A percentile compares a stretch with the other conserved stretches of the same genome.
Evolutionary conservation across 306 rosid genomes (phyloP).

Genomic region (Rosa persica): DNA sequence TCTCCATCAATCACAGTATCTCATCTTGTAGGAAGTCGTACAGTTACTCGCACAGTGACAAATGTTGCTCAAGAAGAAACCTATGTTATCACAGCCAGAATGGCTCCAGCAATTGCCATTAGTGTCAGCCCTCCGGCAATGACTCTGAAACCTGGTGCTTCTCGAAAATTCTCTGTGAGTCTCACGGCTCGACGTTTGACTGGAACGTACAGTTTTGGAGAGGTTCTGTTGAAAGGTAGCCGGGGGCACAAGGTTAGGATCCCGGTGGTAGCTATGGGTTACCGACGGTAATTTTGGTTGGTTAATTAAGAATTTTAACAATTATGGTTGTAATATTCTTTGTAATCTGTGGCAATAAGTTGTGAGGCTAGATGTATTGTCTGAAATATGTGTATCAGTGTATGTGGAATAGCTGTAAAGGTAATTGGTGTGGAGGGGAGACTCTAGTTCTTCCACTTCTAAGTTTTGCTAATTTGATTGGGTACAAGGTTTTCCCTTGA

Average conservation of each 20-base stretch:
- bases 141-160: constrained; percentile 68
- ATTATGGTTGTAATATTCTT: constrained; percentile 85
- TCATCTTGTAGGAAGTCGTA: constrained; percentile 74
- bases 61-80: constrained; percentile 93
- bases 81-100: constrained; percentile 71
- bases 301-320: constrained; percentile 24
- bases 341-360: constrained; percentile 88
- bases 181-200: constrained; percentile 72
- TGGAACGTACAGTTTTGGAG: constrained; percentile 77
- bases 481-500: constrained; percentile 1
- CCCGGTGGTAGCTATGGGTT: constrained; percentile 88
- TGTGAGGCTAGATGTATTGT: constrained; percentile 51
- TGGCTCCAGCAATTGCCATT: constrained; percentile 84
- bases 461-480: constrained; percentile 59
- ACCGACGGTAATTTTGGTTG: constrained; percentile 53
- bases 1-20: constrained; percentile 82
- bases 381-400: constrained; percentile 36
- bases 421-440: constrained; percentile 49
- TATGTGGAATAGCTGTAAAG: constrained; percentile 71
- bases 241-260: constrained; percentile 96
- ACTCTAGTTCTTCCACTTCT: constrained; percentile 55
- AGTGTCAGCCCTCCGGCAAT: constrained; percentile 84
- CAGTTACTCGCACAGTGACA: constrained; percentile 71
- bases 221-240: constrained; percentile 87
- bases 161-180: constrained; percentile 58